Evolutionary conservation across 352 stramenopile species (phyloP), one percentile per base, ranked within the genome.

Genomic region (Pythium sp.): DNA sequence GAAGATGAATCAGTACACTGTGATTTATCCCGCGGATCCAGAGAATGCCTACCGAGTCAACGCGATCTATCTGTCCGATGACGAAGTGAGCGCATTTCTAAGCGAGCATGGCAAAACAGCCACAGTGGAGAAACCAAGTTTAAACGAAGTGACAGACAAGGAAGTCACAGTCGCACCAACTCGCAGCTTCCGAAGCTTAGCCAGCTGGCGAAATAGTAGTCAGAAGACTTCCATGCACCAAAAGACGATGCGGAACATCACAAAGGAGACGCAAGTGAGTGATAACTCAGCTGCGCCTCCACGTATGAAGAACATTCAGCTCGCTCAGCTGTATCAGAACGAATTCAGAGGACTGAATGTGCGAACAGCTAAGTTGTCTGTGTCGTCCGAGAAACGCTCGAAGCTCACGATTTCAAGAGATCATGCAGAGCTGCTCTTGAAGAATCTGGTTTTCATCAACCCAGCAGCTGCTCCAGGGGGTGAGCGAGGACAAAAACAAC

Each of bases 1-100:
- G 6, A 83, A 84, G 51, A 58, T 86, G 4, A 90, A 89, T 56
- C 81, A 90, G 24, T 88, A 79, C 62, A 85, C 71, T 15, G 58
- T 69, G 3, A 78, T 92, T 36, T 72, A 60, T 9, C 72, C 76
- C 1, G 63, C 68, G 1, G 82, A 90, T 2, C 72, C 73, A 20
- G 61, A 57, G 12, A 69, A 70, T 18, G 34, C 32, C 0, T 77
- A 54, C 15, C 76, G 62, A 26, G 75, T 89, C 60, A 92, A 91
- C 36, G 26, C 81, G 12, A 67, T 91, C 6, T 92, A 90, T 34
- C 32, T 92, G 7, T 81, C 70, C 1, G 79, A 91, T 18, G 80
- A 90, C 24, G 84, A 92, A 62, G 68, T 88, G 2, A 26, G 59
- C 1, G 26, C 53, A 5, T 55, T 86, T 38, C 54, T 81, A 1